Conservation (phyloP, 1,139 yeast species). For the Geotrichum histeridarum region DNA sequence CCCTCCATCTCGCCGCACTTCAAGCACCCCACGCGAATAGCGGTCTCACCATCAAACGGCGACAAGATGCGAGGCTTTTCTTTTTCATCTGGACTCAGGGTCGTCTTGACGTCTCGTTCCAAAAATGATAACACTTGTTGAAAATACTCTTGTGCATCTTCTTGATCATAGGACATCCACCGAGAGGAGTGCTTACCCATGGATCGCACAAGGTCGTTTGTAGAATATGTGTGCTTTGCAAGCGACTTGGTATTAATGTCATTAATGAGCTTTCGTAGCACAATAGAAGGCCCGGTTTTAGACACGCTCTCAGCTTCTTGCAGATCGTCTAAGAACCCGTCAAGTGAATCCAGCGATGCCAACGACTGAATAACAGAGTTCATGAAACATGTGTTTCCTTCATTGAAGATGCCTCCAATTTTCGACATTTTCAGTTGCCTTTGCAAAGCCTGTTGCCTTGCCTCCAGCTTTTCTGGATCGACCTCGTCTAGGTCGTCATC, state of each 20-base stretch:
- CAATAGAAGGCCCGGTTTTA: conserved; percentile 12
- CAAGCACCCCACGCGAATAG: conserved; percentile 83
- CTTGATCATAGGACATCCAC: conserved; percentile 80
- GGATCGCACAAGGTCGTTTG: conserved; percentile 56
- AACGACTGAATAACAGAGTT: conserved; percentile 80
- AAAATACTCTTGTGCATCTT: conserved; percentile 92
- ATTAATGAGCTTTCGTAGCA: conserved; percentile 30
- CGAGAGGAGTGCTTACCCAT: conserved; percentile 80
- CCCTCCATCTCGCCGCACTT: conserved; percentile 93
- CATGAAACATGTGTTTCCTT: conserved; percentile 92
- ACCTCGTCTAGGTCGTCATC: conserved; percentile 28
- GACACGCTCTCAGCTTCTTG: conserved; percentile 11
- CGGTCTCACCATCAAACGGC: conserved; percentile 84
- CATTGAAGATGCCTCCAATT: conserved; percentile 80
- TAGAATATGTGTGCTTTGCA: conserved; percentile 50
- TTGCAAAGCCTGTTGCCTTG: conserved; percentile 26
- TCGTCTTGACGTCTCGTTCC: conserved; percentile 51
- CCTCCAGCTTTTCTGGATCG: conserved; percentile 27
- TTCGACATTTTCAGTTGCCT: conserved; percentile 24
- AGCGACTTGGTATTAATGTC: conserved; percentile 37
- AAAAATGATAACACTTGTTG: conserved; percentile 69
- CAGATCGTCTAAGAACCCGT: conserved; percentile 50
- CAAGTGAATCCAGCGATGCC: conserved; percentile 65
- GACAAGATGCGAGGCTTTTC: conserved; percentile 47
- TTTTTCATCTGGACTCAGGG: conserved; percentile 4